These are phyloP conservation scores for Oropetium thomaeum DNA, from an alignment of 176 grass and related monocot genomes.

Conservation along the genomic window DNA sequence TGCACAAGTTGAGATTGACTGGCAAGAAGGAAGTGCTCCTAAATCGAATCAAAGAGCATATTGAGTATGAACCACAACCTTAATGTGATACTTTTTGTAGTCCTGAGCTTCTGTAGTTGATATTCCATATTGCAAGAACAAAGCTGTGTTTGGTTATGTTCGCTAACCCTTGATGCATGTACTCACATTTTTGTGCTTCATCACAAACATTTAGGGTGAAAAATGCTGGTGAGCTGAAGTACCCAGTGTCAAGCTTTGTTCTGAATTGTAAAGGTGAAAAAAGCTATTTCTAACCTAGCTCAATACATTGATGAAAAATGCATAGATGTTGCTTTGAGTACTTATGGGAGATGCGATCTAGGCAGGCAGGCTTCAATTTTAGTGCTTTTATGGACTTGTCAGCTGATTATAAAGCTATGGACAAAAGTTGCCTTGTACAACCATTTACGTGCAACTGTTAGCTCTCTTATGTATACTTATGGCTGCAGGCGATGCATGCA, in stretches of 20 bases:
- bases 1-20: constrained; percentile 56
- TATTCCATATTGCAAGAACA: neutral
- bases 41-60: constrained; percentile 53
- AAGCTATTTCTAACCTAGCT: neutral
- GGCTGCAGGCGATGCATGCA: constrained; percentile 66
- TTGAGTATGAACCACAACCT: constrained; percentile 39
- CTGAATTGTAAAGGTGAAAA: constrained; percentile 67
- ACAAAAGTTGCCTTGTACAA: neutral
- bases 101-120: neutral
- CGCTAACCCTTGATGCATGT: neutral
- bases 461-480: constrained; percentile 2
- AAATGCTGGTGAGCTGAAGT: constrained; percentile 50
- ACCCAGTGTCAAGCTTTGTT: constrained; percentile 56
- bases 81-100: neutral
- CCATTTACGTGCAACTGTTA: constrained; percentile 12
- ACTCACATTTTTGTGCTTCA: constrained; percentile 22
- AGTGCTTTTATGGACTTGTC: neutral
- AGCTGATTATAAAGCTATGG: neutral
- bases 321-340: neutral
- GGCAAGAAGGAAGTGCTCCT: constrained; percentile 67
- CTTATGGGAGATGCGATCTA: neutral
- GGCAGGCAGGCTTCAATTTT: neutral
- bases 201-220: constrained; percentile 48
- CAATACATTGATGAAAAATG: neutral
- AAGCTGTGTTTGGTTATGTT: neutral